These are phyloP conservation scores for Lentinus polychrous DNA, from an alignment of 1,284 basidiomycete genomes.

Conservation along the genomic window DNA sequence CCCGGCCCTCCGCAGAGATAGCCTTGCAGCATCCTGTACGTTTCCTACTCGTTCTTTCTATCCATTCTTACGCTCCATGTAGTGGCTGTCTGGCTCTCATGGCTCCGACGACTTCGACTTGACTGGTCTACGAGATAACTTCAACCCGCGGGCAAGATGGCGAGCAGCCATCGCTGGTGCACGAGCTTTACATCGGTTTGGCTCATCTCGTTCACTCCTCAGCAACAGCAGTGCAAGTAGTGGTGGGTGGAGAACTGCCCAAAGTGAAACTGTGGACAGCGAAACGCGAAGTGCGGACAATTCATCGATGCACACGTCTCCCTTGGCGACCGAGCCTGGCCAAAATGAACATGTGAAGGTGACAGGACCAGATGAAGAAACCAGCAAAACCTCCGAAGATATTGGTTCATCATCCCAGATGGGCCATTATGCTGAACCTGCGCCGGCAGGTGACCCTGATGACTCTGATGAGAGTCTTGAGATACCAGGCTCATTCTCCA, in stretches of 20 bases:
- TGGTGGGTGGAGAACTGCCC: slow-evolving; percentile 18
- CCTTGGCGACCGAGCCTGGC: slow-evolving; percentile 14
- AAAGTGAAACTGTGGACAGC: slow-evolving; percentile 17
- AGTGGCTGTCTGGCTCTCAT: slow-evolving; percentile 66
- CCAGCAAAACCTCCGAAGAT: not conserved
- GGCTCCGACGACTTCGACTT: slow-evolving; percentile 69
- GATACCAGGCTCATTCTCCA: not conserved
- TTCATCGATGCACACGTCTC: slow-evolving; percentile 7
- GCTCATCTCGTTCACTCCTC: slow-evolving; percentile 16
- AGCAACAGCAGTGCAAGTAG: slow-evolving; percentile 15
- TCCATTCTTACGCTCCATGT: not conserved
- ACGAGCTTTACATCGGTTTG: slow-evolving; percentile 40
- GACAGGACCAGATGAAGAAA: slow-evolving; percentile 20
- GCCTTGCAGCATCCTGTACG: slow-evolving; percentile 51
- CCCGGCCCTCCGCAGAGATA: slow-evolving; percentile 70
- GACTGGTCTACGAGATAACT: slow-evolving; percentile 70
- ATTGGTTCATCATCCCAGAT: not conserved
- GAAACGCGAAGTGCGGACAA: slow-evolving; percentile 25
- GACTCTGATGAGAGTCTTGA: not conserved
- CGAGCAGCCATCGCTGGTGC: slow-evolving; percentile 58
- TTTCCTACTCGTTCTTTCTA: slow-evolving; percentile 2
- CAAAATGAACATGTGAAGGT: slow-evolving; percentile 24
- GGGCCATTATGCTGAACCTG: not conserved
- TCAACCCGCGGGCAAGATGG: slow-evolving; percentile 67
- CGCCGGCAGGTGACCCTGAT: not conserved